These are phyloP conservation scores for Zymoseptoria brevis DNA, from an alignment of 2,329 filamentous ascomycete genomes.

Conservation along the genomic window DNA sequence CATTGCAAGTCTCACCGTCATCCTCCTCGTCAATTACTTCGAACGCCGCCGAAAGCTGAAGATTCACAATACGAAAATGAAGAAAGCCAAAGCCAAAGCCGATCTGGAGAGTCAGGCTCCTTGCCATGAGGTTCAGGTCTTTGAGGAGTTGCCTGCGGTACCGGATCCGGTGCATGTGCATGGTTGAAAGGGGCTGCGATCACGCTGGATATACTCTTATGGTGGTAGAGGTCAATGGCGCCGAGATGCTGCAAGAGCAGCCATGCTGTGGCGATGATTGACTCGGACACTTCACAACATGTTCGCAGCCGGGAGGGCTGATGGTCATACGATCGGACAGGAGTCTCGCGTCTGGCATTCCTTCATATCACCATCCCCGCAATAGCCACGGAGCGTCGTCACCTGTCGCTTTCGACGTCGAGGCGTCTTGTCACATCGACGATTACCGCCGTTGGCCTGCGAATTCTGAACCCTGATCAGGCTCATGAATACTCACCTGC, in stretches of 20 bases:
- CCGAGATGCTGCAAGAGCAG: neutral
- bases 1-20: neutral
- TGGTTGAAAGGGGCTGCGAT: neutral
- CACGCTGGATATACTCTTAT: neutral
- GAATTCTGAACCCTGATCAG: too few relatives aligned
- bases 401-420: too few relatives aligned
- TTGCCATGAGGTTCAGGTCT: neutral
- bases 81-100: neutral
- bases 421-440: too few relatives aligned
- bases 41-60: neutral
- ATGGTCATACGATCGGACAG: neutral
- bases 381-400: too few relatives aligned
- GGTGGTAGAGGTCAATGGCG: neutral
- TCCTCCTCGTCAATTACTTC: neutral
- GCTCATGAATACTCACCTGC: too few relatives aligned
- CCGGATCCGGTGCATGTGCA: neutral
- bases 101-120: neutral
- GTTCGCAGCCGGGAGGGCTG: neutral
- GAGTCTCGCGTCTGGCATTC: too few relatives aligned
- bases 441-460: too few relatives aligned
- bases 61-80: neutral
- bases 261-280: neutral
- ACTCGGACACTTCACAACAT: neutral
- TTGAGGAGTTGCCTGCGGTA: neutral
- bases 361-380: too few relatives aligned